Conservation (phyloP, 306 rosid species). For the Pyrus pyrifolia region DNA sequence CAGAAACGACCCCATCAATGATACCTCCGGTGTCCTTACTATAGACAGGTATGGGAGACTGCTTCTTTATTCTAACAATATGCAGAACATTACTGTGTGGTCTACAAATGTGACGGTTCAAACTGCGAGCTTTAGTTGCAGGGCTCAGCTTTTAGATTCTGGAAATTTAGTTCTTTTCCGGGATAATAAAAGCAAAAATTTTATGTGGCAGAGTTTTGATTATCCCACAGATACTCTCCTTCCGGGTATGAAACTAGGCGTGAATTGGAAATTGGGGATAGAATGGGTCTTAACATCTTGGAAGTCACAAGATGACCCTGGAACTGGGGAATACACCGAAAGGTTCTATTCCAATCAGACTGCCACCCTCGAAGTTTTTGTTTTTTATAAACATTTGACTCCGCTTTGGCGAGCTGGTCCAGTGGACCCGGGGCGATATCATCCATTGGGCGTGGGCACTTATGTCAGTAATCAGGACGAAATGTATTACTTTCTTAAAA, state of each 20-base stretch:
- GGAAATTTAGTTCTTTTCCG: conserved; percentile 7
- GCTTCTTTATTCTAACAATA: too few relatives aligned
- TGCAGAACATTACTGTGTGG: too few relatives aligned
- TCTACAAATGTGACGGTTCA: too few relatives aligned
- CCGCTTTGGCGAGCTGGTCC: too few relatives aligned
- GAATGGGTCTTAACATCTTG: not conserved
- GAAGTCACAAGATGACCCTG: not conserved
- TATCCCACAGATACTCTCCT: conserved; percentile 24
- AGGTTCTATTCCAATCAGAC: not conserved
- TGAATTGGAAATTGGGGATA: not conserved
- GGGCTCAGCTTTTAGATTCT: conserved; percentile 3
- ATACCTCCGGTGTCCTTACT: too few relatives aligned
- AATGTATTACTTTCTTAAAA: not conserved
- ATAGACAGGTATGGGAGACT: too few relatives aligned
- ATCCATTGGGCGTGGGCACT: accelerated
- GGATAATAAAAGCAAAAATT: not conserved
- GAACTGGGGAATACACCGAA: not conserved
- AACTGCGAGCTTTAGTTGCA: too few relatives aligned
- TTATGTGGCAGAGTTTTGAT: conserved; percentile 42
- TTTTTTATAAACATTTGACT: not conserved
- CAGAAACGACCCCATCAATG: too few relatives aligned
- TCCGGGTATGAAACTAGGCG: conserved; percentile 11
- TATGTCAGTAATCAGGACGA: not conserved
- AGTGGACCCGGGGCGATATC: too few relatives aligned
- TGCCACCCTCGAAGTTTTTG: not conserved